Evolutionary conservation across 495 filamentous ascomycete genomes (phyloP).

Genomic region (Aspergillus nidulans): DNA sequence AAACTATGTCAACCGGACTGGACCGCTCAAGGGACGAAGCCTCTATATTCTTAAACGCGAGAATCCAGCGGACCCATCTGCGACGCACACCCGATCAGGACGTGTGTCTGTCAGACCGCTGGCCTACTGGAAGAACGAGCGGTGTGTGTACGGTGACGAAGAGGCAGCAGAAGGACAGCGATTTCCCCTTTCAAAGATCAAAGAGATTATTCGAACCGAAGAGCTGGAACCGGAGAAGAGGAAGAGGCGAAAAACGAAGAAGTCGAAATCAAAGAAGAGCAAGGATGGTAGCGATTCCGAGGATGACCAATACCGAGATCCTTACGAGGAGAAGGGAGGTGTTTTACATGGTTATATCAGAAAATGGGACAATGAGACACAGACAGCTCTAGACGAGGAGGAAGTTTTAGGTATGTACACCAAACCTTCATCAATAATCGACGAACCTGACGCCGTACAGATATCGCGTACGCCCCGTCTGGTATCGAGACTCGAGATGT

Average conservation of each 20-base stretch:
- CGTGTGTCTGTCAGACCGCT: constrained; percentile 66
- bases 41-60: constrained; percentile 70
- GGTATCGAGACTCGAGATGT: constrained; percentile 75
- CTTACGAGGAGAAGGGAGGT: constrained; percentile 58
- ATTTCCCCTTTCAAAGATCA: constrained; percentile 60
- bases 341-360: constrained; percentile 55
- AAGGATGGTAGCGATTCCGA: constrained; percentile 40
- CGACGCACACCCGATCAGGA: constrained; percentile 51
- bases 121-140: constrained; percentile 84
- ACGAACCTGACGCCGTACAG: constrained; percentile 22
- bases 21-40: constrained; percentile 51
- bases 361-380: constrained; percentile 50
- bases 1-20: constrained; percentile 40
- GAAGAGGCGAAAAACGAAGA: constrained; percentile 32
- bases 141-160: constrained; percentile 61
- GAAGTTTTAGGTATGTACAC: constrained; percentile 49
- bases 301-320: constrained; percentile 45
- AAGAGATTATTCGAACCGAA: constrained; percentile 71
- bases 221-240: constrained; percentile 48
- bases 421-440: background rate
- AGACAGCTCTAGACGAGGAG: constrained; percentile 53
- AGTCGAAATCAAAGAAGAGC: constrained; percentile 34
- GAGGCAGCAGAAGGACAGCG: constrained; percentile 45
- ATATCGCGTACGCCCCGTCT: constrained; percentile 70
- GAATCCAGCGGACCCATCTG: constrained; percentile 47